These are phyloP conservation scores for Calophaca sinica DNA, from an alignment of 306 rosid species.

Conservation along the genomic window DNA sequence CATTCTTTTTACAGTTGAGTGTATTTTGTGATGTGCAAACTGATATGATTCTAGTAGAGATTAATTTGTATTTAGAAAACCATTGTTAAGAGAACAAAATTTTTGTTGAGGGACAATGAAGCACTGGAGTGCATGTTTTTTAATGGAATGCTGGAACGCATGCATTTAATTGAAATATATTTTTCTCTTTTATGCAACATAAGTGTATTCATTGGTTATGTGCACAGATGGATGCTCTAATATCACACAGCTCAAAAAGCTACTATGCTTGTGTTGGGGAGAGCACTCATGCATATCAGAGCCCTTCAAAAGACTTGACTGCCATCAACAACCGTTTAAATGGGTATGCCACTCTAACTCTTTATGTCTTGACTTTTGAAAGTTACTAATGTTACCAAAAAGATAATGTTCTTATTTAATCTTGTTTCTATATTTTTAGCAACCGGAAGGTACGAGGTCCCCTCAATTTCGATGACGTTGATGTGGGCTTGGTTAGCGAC, in stretches of 20 bases:
- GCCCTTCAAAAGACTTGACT: constrained; percentile 96
- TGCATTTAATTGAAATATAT: background rate
- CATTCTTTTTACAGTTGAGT: constrained; percentile 1
- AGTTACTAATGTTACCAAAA: background rate
- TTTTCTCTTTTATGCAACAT: background rate
- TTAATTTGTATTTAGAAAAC: background rate
- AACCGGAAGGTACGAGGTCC: constrained; percentile 81
- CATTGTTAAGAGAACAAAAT: background rate
- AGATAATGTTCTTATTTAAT: constrained; percentile 27
- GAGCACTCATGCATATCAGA: constrained; percentile 98
- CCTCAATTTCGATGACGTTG: constrained; percentile 81
- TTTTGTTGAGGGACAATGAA: background rate
- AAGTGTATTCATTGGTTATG: constrained; percentile 12
- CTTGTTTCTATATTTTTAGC: constrained; percentile 50
- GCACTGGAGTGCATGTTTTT: background rate
- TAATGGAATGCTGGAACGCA: too few species aligned
- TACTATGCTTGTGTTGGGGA: constrained; percentile 99
- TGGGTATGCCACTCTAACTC: constrained; percentile 66
- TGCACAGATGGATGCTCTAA: constrained; percentile 94
- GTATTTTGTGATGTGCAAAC: constrained; percentile 1
- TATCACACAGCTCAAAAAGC: constrained; percentile 95
- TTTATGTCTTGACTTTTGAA: background rate
- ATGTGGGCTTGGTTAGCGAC: constrained; percentile 91
- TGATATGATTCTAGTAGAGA: background rate
- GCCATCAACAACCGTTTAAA: constrained; percentile 97